phyloP scores from a whole-genome alignment of 345 rosid species.

The Combretum micranthum region DNA sequence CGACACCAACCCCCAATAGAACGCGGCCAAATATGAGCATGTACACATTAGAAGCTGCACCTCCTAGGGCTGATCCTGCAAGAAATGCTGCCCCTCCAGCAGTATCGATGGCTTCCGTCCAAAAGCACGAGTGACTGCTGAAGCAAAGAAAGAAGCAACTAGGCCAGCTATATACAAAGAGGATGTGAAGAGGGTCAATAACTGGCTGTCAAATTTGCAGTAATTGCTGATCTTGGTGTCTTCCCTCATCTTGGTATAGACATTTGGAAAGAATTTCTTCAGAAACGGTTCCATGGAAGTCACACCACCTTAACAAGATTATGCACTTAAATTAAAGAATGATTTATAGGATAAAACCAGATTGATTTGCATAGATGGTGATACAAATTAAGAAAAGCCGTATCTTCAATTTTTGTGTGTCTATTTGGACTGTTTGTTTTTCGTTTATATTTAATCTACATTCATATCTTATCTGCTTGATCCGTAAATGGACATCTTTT shows the following conservation, averaged over 20 bases:
- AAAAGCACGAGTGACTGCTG: slow-evolving; percentile 7
- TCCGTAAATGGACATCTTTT: too few relatives aligned
- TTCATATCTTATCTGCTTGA: too few relatives aligned
- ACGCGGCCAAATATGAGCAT: slow-evolving; percentile 13
- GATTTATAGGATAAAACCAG: not conserved
- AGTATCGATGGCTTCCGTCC: slow-evolving; percentile 9
- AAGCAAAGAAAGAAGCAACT: slow-evolving; percentile 19
- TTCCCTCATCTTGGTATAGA: not conserved
- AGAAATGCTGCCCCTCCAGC: slow-evolving; percentile 9
- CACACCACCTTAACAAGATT: slow-evolving; percentile 4
- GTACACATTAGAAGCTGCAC: slow-evolving; percentile 11
- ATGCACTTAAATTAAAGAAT: not conserved
- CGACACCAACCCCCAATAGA: slow-evolving; percentile 9
- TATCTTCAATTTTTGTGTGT: too few relatives aligned
- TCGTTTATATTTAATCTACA: too few relatives aligned
- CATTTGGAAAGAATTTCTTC: slow-evolving; percentile 2
- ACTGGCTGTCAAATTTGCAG: slow-evolving; percentile 32
- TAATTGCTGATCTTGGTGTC: slow-evolving; percentile 22
- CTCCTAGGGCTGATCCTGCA: slow-evolving; percentile 8
- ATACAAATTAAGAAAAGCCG: too few relatives aligned
- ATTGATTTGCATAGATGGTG: too few relatives aligned
- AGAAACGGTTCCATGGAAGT: slow-evolving; percentile 1
- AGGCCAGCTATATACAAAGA: slow-evolving; percentile 25
- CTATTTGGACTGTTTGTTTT: too few relatives aligned
- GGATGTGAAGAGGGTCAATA: slow-evolving; percentile 28